These are phyloP conservation scores for Fusarium falciforme DNA, from an alignment of 2,329 filamentous ascomycete species.

Conservation along the genomic window DNA sequence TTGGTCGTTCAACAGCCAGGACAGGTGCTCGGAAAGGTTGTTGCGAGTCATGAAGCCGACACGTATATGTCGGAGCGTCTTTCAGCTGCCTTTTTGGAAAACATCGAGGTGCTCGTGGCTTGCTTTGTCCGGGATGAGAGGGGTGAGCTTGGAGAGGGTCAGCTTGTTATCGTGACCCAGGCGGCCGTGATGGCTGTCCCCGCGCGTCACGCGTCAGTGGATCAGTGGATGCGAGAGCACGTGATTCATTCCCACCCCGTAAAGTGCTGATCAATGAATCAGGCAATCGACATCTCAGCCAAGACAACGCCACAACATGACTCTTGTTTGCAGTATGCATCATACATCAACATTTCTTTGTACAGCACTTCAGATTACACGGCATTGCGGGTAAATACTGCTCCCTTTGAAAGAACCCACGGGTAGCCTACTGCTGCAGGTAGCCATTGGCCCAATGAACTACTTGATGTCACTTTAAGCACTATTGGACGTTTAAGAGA, in stretches of 20 bases:
- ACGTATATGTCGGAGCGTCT: constrained; percentile 34
- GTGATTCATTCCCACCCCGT: constrained; percentile 32
- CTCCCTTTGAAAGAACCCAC: background rate
- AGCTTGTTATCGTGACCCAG: constrained; percentile 40
- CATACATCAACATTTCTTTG: background rate
- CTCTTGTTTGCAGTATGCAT: background rate
- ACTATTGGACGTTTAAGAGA: background rate
- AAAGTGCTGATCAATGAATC: constrained; percentile 20
- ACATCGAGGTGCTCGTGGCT: constrained; percentile 38
- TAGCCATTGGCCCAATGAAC: background rate
- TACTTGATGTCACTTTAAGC: background rate
- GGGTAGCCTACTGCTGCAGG: background rate
- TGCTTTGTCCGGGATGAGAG: constrained; percentile 17
- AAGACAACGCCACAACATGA: background rate
- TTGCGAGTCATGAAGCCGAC: constrained; percentile 71
- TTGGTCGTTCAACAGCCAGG: constrained; percentile 66
- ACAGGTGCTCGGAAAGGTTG: constrained; percentile 67
- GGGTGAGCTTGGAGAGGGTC: constrained; percentile 19
- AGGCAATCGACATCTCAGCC: background rate
- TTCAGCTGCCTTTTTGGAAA: constrained; percentile 33
- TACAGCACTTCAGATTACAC: background rate
- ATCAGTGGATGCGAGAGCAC: constrained; percentile 48
- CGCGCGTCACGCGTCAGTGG: constrained; percentile 49
- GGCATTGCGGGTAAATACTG: background rate
- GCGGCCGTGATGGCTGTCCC: constrained; percentile 20